Percentiles rank a stretch among this genome's conserved stretches.
phyloP scores from a whole-genome alignment of 73 alveolate species.

The Paramecium sexaurelia region DNA sequence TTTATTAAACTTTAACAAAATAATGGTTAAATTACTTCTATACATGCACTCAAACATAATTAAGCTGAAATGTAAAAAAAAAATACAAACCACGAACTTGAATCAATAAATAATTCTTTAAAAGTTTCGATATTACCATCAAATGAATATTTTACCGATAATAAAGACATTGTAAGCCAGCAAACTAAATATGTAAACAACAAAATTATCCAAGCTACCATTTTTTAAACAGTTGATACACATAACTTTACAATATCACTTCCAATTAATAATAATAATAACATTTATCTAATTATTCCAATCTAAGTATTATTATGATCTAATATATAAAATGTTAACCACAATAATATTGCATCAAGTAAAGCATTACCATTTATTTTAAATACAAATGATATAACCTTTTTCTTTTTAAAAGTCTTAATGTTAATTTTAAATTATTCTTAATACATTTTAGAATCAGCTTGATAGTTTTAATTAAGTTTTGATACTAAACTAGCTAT shows the following conservation, averaged over 20 bases:
- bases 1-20: neutral
- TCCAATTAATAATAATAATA: neutral
- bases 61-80: neutral
- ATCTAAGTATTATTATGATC: too few species aligned
- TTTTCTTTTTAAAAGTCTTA: constrained; percentile 25
- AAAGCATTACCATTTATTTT: constrained; percentile 42
- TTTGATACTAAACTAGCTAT: constrained; percentile 31
- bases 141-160: neutral
- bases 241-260: constrained; percentile 33
- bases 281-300: neutral
- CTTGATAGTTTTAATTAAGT: neutral
- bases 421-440: constrained; percentile 14
- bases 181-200: neutral
- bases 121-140: constrained; percentile 26
- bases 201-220: neutral
- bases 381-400: neutral
- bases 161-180: constrained; percentile 1
- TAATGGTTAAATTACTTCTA: constrained; percentile 16
- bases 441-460: neutral
- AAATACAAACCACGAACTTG: neutral
- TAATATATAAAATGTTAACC: neutral
- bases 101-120: neutral
- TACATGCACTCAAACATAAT: neutral
- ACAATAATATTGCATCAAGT: neutral
- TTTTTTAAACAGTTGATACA: neutral